A percentile compares a stretch with the other conserved stretches of the same genome.
phyloP scores from a whole-genome alignment of 495 filamentous ascomycete species.

The Cercophora newfieldiana region DNA sequence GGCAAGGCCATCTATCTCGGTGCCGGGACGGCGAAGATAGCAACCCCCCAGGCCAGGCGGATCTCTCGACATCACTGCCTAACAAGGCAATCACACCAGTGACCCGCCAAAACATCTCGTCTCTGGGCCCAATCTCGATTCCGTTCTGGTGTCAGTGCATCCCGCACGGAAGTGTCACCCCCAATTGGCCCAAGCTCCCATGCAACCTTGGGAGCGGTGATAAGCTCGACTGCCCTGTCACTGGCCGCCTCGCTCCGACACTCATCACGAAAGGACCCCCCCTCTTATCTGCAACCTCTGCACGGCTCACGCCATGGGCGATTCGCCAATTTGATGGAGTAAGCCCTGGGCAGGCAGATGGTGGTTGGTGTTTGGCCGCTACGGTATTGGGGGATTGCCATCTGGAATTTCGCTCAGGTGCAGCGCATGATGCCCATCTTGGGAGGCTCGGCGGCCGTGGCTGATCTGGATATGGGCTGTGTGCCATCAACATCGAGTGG shows the following conservation, averaged over 20 bases:
- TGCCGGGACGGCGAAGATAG: too few relatives aligned
- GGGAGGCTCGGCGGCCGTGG: neutral
- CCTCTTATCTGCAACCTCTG: constrained; percentile 17
- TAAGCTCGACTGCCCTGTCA: neutral
- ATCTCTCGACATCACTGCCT: neutral
- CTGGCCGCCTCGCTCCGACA: constrained; percentile 7
- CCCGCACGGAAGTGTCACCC: constrained; percentile 21
- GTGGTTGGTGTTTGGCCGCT: constrained; percentile 2
- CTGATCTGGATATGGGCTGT: neutral
- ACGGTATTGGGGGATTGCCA: neutral
- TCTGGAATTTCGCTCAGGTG: neutral
- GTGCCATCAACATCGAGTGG: neutral
- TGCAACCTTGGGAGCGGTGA: neutral
- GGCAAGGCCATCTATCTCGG: neutral
- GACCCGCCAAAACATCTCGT: neutral
- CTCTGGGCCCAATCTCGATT: constrained; percentile 10
- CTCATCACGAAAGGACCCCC: neutral
- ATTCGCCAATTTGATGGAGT: constrained; percentile 25
- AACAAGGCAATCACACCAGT: neutral
- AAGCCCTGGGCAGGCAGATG: constrained; percentile 1
- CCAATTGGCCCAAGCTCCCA: constrained; percentile 25
- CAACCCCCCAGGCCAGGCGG: too few relatives aligned
- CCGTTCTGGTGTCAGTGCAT: constrained; percentile 4
- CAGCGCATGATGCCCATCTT: neutral
- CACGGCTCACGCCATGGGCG: neutral